These are phyloP conservation scores for Zygotorulaspora florentina DNA, from an alignment of 805 yeast species.

Conservation along the genomic window DNA sequence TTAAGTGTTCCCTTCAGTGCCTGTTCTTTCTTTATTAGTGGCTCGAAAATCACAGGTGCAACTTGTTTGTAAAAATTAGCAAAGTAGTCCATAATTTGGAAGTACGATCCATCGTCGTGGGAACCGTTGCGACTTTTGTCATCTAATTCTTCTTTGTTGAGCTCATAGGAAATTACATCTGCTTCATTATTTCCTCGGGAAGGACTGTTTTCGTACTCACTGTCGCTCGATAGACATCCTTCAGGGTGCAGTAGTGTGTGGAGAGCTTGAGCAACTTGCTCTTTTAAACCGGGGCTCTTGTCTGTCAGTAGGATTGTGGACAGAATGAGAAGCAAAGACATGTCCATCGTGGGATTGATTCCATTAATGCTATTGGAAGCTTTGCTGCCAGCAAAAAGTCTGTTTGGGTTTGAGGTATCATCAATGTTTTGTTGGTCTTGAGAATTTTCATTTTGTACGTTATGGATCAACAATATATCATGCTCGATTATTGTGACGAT, in stretches of 20 bases:
- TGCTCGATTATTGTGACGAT: slow-evolving; percentile 79
- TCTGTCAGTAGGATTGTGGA: slow-evolving; percentile 60
- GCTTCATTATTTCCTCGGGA: not conserved
- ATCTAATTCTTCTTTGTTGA: not conserved
- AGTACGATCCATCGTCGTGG: slow-evolving; percentile 12
- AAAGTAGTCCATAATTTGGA: slow-evolving; percentile 36
- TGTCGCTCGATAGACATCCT: slow-evolving; percentile 27
- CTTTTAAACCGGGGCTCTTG: slow-evolving; percentile 63
- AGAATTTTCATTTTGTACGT: slow-evolving; percentile 24
- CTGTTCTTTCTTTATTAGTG: slow-evolving; percentile 37
- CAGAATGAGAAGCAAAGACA: slow-evolving; percentile 53
- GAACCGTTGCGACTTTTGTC: not conserved
- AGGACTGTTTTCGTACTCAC: slow-evolving; percentile 16
- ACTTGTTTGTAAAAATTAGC: slow-evolving; percentile 57
- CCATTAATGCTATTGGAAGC: not conserved
- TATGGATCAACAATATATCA: slow-evolving; percentile 60
- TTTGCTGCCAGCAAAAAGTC: not conserved
- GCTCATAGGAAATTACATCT: not conserved
- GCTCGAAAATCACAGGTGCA: slow-evolving; percentile 53
- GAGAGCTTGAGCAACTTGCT: slow-evolving; percentile 81
- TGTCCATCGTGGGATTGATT: slow-evolving; percentile 38
- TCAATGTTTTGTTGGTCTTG: slow-evolving; percentile 1
- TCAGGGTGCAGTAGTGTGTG: slow-evolving; percentile 65
- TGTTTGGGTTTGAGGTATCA: not conserved
- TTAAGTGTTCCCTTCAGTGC: slow-evolving; percentile 5